Conservation (phyloP, 1,284 basidiomycete genomes). For the Malassezia furfur region DNA sequence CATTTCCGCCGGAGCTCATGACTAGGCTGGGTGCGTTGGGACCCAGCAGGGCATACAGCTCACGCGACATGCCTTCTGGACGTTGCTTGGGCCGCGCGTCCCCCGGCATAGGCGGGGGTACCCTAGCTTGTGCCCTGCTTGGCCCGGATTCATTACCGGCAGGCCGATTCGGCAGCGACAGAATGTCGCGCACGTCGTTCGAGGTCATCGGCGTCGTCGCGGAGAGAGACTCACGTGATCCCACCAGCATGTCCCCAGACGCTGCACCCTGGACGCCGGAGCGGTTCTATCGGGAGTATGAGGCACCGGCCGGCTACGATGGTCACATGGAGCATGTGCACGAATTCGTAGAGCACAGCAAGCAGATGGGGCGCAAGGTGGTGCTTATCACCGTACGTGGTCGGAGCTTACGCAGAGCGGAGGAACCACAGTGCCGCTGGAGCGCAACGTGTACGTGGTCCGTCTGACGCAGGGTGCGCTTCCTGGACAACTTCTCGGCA, state of each 20-base stretch:
- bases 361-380: constrained; percentile 60
- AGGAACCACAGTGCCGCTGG: constrained; percentile 44
- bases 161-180: constrained; percentile 29
- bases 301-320: not conserved
- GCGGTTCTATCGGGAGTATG: constrained; percentile 7
- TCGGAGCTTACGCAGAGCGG: constrained; percentile 51
- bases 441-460: constrained; percentile 30
- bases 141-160: not conserved
- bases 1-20: constrained; percentile 20
- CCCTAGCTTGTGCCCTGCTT: constrained; percentile 5
- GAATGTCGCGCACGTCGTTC: constrained; percentile 42
- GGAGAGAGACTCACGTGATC: not conserved
- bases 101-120: constrained; percentile 3
- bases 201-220: constrained; percentile 23
- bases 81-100: constrained; percentile 10
- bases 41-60: constrained; percentile 87
- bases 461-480: constrained; percentile 67
- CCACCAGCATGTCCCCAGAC: not conserved
- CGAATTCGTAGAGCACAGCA: constrained; percentile 63
- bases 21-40: constrained; percentile 71
- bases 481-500: constrained; percentile 96
- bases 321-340: constrained; percentile 1
- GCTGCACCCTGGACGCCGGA: constrained; percentile 12
- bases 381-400: constrained; percentile 80
- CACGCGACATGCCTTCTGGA: constrained; percentile 68